These are phyloP conservation scores for Rhizopus sp. DNA, from an alignment of 371 early-diverging fungal genomes.

Conservation along the genomic window DNA sequence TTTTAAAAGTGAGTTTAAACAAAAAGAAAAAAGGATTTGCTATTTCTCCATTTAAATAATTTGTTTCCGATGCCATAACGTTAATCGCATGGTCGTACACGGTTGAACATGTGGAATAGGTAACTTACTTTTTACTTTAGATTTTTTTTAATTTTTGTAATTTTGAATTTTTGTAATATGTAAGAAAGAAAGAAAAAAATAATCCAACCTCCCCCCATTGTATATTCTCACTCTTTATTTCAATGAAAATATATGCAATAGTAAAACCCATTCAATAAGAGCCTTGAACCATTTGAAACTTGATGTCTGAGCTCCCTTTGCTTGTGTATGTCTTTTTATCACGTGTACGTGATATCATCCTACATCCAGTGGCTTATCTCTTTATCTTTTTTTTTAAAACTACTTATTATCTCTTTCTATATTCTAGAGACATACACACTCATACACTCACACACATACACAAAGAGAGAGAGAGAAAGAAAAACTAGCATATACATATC, in stretches of 20 bases:
- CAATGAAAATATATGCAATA: slow-evolving; percentile 3
- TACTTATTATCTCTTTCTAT: too few species aligned
- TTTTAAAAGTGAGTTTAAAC: background rate
- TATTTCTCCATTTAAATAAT: slow-evolving; percentile 20
- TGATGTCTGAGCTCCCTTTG: background rate
- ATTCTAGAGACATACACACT: too few species aligned
- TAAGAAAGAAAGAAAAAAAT: slow-evolving; percentile 1
- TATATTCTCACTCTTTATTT: too few species aligned
- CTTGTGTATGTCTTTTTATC: too few species aligned
- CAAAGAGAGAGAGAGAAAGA: background rate
- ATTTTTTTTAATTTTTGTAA: background rate
- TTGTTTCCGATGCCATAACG: slow-evolving; percentile 23
- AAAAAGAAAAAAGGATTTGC: background rate
- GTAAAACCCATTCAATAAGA: slow-evolving; percentile 9
- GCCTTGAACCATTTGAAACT: slow-evolving; percentile 4
- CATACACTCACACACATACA: too few species aligned
- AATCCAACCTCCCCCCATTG: background rate
- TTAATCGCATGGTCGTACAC: slow-evolving; percentile 26
- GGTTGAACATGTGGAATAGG: slow-evolving; percentile 5
- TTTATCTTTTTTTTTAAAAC: too few species aligned
- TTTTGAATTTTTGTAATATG: background rate
- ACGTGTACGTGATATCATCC: background rate
- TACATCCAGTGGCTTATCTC: background rate
- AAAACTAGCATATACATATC: background rate
- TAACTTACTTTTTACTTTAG: slow-evolving; percentile 8